Evolutionary conservation across 1,284 basidiomycete species (phyloP).

Genomic region (Trichosporon sp.): DNA sequence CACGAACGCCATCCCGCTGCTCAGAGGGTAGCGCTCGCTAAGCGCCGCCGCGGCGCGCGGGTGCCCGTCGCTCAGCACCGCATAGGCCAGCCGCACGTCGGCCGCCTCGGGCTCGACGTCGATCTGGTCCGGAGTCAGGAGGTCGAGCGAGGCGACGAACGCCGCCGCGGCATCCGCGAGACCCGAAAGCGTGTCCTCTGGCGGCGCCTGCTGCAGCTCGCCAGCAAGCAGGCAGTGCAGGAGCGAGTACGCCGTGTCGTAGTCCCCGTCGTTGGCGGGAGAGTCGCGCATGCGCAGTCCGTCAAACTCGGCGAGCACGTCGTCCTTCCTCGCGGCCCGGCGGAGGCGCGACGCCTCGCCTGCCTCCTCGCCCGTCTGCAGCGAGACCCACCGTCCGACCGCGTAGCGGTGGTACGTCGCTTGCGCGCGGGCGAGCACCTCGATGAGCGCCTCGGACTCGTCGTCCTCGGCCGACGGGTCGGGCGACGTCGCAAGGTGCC

Average conservation of each 20-base stretch:
- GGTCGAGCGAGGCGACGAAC: constrained; percentile 16
- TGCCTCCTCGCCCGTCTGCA: constrained; percentile 29
- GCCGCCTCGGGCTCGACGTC: constrained; percentile 29
- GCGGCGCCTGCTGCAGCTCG: constrained; percentile 22
- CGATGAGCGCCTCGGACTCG: constrained; percentile 30
- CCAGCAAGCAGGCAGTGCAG: constrained; percentile 61
- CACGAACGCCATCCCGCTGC: constrained; percentile 68
- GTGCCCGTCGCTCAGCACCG: constrained; percentile 62
- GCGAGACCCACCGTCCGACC: constrained; percentile 39
- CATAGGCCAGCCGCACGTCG: constrained; percentile 67
- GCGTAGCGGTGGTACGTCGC: constrained; percentile 41
- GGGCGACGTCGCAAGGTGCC: constrained; percentile 28
- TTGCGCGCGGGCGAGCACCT: constrained; percentile 33
- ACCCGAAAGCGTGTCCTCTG: constrained; percentile 54
- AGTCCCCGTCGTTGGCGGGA: constrained; percentile 25
- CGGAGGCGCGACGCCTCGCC: constrained; percentile 16
- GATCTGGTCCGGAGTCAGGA: constrained; percentile 13
- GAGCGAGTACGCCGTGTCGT: constrained; percentile 58
- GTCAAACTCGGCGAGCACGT: constrained; percentile 47
- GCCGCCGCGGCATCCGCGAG: constrained; percentile 19
- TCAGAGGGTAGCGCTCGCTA: constrained; percentile 66
- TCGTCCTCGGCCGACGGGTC: constrained; percentile 28
- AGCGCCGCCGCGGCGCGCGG: constrained; percentile 60
- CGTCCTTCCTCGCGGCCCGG: constrained; percentile 23
- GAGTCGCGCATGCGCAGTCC: constrained; percentile 42